phyloP scores from a whole-genome alignment of 2,329 filamentous ascomycete species.

The Hirsutella rhossiliensis region DNA sequence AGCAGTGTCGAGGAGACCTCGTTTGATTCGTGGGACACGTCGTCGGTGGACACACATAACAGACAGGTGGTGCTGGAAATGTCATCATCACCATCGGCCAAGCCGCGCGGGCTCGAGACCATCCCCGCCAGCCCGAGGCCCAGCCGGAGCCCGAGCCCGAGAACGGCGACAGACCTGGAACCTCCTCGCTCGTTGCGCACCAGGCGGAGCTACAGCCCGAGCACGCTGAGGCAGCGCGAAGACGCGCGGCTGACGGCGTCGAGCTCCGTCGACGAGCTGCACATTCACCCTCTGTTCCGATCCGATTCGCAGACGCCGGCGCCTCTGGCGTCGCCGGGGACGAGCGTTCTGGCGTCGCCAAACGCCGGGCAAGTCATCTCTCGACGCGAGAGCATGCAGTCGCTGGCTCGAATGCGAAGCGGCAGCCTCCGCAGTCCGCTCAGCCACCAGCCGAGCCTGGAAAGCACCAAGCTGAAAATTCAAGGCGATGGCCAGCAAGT shows the following conservation, averaged over 20 bases:
- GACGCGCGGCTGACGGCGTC: slow-evolving; percentile 8
- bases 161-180: slow-evolving; percentile 43
- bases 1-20: slow-evolving; percentile 38
- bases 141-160: slow-evolving; percentile 54
- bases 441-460: slow-evolving; percentile 35
- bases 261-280: slow-evolving; percentile 39
- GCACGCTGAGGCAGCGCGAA: slow-evolving; percentile 18
- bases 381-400: slow-evolving; percentile 37
- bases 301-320: slow-evolving; percentile 59
- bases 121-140: slow-evolving; percentile 55
- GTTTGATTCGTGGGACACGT: slow-evolving; percentile 68
- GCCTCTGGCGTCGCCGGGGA: slow-evolving; percentile 54
- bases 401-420: slow-evolving; percentile 41
- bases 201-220: slow-evolving; percentile 41
- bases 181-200: slow-evolving; percentile 31
- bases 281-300: slow-evolving; percentile 70
- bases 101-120: slow-evolving; percentile 49
- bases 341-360: slow-evolving; percentile 58
- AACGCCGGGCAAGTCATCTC: slow-evolving; percentile 53
- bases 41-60: slow-evolving; percentile 49
- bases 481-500: neutral
- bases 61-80: slow-evolving; percentile 44
- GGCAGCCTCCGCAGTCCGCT: slow-evolving; percentile 40
- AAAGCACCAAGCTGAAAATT: slow-evolving; percentile 12
- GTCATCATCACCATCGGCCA: slow-evolving; percentile 30